Percentiles rank a stretch among this genome's conserved stretches.
Conservation (phyloP, 2,329 filamentous ascomycete genomes). For the Diaporthe destruens region DNA sequence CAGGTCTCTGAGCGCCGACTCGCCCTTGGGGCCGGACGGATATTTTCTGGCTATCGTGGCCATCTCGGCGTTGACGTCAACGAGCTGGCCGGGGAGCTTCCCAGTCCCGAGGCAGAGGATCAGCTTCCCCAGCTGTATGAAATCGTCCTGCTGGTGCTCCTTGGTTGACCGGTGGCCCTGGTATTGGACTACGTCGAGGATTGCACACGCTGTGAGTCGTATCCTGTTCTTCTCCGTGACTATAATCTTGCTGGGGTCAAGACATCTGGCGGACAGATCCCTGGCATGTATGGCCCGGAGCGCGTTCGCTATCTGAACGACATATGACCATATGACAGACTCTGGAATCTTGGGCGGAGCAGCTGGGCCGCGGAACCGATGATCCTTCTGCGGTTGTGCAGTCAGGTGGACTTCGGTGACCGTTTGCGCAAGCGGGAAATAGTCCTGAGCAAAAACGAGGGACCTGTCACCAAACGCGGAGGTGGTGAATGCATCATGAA, state of each 20-base stretch:
- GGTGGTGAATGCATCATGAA: conserved; percentile 94
- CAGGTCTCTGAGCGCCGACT: conserved; percentile 77
- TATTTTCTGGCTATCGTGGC: conserved; percentile 38
- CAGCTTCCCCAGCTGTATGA: conserved; percentile 85
- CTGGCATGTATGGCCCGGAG: conserved; percentile 86
- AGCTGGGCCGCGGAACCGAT: conserved; percentile 50
- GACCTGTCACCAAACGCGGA: conserved; percentile 95
- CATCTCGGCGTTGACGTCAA: conserved; percentile 70
- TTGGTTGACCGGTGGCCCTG: conserved; percentile 76
- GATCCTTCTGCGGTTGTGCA: conserved; percentile 56
- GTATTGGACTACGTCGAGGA: conserved; percentile 89
- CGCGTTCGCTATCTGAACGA: conserved; percentile 90
- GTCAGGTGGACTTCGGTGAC: conserved; percentile 84
- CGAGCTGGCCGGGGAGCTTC: conserved; percentile 63
- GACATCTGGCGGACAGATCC: conserved; percentile 85
- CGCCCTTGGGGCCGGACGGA: conserved; percentile 38
- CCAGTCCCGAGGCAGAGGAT: conserved; percentile 86
- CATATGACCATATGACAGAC: conserved; percentile 87
- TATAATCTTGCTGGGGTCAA: conserved; percentile 90
- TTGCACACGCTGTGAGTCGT: conserved; percentile 86
- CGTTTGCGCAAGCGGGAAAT: conserved; percentile 91
- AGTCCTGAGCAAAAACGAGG: conserved; percentile 92
- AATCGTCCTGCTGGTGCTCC: conserved; percentile 89
- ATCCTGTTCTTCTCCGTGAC: conserved; percentile 92
- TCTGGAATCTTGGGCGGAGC: conserved; percentile 68